phyloP scores from a whole-genome alignment of 2,329 filamentous ascomycete genomes.

The Fusarium staphyleae region DNA sequence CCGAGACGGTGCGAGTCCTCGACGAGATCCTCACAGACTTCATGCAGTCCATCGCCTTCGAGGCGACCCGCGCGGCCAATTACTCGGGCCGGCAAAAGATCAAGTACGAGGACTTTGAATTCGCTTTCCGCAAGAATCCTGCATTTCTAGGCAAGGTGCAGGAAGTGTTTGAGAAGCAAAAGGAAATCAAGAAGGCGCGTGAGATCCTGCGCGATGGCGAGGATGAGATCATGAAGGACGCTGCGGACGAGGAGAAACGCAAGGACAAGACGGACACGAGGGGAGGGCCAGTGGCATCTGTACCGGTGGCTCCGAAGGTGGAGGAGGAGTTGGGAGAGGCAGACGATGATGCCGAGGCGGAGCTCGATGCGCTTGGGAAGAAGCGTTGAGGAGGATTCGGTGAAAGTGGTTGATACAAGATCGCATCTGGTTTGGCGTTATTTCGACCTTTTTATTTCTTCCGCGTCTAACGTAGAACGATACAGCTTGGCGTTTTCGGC shows the following conservation, averaged over 20 bases:
- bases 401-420: background rate
- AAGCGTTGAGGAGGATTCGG: conserved; percentile 41
- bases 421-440: background rate
- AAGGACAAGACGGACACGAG: conserved; percentile 42
- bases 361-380: conserved; percentile 51
- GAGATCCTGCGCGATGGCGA: conserved; percentile 77
- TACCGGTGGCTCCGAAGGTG: conserved; percentile 37
- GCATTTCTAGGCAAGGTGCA: conserved; percentile 87
- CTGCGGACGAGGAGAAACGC: conserved; percentile 53
- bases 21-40: conserved; percentile 98
- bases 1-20: conserved; percentile 83
- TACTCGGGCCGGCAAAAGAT: conserved; percentile 93
- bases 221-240: conserved; percentile 63
- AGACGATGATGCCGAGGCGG: conserved; percentile 57
- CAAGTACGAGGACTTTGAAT: conserved; percentile 98
- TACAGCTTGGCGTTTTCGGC: conserved; percentile 14
- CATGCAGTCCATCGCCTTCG: conserved; percentile 91
- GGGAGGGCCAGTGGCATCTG: conserved; percentile 53
- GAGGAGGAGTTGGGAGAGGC: conserved; percentile 62
- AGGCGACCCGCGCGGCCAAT: conserved; percentile 83
- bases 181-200: conserved; percentile 81
- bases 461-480: conserved; percentile 9
- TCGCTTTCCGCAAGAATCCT: conserved; percentile 85
- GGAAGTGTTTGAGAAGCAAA: conserved; percentile 88
- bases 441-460: background rate